Percentiles rank a stretch among this genome's conserved stretches.
Evolutionary conservation across 768 basidiomycete species (phyloP).

Genomic region (Panellus pusillus): DNA sequence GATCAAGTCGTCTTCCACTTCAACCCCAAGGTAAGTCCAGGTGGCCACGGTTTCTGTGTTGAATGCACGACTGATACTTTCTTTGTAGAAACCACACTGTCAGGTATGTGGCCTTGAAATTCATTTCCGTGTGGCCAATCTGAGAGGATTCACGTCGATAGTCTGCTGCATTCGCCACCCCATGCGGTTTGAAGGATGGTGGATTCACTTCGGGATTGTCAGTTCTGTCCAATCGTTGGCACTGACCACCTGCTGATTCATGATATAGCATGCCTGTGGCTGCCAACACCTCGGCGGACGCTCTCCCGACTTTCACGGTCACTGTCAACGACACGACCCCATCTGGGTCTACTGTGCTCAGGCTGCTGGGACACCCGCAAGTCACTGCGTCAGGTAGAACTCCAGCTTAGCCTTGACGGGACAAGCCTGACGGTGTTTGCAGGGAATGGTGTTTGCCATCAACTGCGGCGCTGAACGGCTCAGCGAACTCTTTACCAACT

Average conservation of each 20-base stretch:
- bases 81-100: too few species aligned
- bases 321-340: constrained; percentile 45
- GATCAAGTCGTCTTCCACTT: constrained; percentile 67
- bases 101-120: too few species aligned
- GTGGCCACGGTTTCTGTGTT: too few species aligned
- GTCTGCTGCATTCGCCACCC: constrained; percentile 51
- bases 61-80: too few species aligned
- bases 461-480: constrained; percentile 58
- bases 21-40: constrained; percentile 35
- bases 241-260: constrained; percentile 3
- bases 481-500: constrained; percentile 61
- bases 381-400: constrained; percentile 45
- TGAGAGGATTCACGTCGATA: too few species aligned
- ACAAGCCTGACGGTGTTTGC: background rate
- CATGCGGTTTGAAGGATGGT: constrained; percentile 52
- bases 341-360: constrained; percentile 64
- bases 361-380: constrained; percentile 45
- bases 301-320: constrained; percentile 55
- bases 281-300: constrained; percentile 46
- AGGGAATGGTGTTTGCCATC: constrained; percentile 68
- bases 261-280: constrained; percentile 48
- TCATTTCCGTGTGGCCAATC: too few species aligned
- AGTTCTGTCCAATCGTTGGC: constrained; percentile 24
- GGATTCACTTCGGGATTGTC: constrained; percentile 62
- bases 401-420: too few species aligned